Conservation (phyloP, 495 filamentous ascomycete genomes). For the Aspergillus bridgeri region DNA sequence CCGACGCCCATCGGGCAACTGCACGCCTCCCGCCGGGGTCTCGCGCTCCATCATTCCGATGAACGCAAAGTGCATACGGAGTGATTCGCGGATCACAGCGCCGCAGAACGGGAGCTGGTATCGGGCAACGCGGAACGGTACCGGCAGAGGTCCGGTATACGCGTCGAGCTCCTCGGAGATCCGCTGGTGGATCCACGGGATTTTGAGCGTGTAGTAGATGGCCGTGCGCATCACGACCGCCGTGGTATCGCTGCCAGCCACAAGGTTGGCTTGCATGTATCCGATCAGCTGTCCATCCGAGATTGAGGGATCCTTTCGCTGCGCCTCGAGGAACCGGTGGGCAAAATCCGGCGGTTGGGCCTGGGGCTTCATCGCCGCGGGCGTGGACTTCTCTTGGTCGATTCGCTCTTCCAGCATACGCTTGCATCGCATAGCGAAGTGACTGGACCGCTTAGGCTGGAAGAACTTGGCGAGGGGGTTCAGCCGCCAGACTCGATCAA, state of each 20-base stretch:
- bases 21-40: neutral
- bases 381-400: too few relatives aligned
- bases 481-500: too few relatives aligned
- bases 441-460: too few relatives aligned
- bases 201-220: neutral
- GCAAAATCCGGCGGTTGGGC: too few relatives aligned
- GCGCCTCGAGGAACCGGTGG: too few relatives aligned
- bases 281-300: too few relatives aligned
- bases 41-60: neutral
- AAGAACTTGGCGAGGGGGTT: too few relatives aligned
- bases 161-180: neutral
- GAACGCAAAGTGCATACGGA: neutral
- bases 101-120: neutral
- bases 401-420: too few relatives aligned
- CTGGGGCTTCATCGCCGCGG: too few relatives aligned
- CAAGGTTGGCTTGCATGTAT: neutral
- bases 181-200: neutral
- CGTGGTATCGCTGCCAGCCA: neutral
- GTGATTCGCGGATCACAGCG: neutral
- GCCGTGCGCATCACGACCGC: neutral
- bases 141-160: neutral
- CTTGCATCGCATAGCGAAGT: too few relatives aligned
- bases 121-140: neutral
- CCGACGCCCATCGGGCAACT: neutral
- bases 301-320: too few relatives aligned